Conservation (phyloP, 352 stramenopile genomes). For the Thraustochytrium striatum region DNA sequence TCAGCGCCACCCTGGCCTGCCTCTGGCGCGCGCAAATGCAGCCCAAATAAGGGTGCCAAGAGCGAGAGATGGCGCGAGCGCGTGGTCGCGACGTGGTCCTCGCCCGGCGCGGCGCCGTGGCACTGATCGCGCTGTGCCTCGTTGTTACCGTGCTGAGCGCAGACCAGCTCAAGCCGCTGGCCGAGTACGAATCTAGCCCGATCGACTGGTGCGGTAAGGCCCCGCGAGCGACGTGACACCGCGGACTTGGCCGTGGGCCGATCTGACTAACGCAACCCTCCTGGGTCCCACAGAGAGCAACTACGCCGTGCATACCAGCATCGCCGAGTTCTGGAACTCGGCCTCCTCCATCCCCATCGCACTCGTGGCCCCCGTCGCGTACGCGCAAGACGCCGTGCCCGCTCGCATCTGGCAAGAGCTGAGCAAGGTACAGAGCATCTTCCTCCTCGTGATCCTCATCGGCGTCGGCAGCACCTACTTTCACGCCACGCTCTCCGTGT, state of each 20-base stretch:
- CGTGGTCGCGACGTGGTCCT: too few relatives aligned
- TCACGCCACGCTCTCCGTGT: constrained; percentile 43
- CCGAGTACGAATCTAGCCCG: constrained; percentile 41
- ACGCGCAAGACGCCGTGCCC: neutral
- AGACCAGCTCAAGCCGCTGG: neutral
- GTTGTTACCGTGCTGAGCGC: neutral
- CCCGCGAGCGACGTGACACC: neutral
- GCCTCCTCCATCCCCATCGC: constrained; percentile 44
- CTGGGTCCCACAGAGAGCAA: constrained; percentile 28
- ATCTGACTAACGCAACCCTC: neutral
- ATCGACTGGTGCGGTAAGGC: constrained; percentile 48
- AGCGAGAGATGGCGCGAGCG: too few relatives aligned
- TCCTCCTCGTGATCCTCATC: constrained; percentile 35
- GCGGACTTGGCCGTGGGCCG: neutral
- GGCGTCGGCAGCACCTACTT: constrained; percentile 40
- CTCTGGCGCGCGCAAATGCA: too few relatives aligned
- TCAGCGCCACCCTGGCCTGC: too few relatives aligned
- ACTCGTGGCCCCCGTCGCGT: neutral
- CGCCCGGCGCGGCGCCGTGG: too few relatives aligned
- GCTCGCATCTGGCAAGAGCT: neutral
- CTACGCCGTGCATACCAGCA: constrained; percentile 22
- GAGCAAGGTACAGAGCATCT: constrained; percentile 6
- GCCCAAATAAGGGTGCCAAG: too few relatives aligned
- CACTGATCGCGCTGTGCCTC: constrained; percentile 5
- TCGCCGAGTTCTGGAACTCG: constrained; percentile 49